Evolutionary conservation across 2,329 filamentous ascomycete genomes (phyloP).

Genomic region (Coniochaeta hoffmannii): DNA sequence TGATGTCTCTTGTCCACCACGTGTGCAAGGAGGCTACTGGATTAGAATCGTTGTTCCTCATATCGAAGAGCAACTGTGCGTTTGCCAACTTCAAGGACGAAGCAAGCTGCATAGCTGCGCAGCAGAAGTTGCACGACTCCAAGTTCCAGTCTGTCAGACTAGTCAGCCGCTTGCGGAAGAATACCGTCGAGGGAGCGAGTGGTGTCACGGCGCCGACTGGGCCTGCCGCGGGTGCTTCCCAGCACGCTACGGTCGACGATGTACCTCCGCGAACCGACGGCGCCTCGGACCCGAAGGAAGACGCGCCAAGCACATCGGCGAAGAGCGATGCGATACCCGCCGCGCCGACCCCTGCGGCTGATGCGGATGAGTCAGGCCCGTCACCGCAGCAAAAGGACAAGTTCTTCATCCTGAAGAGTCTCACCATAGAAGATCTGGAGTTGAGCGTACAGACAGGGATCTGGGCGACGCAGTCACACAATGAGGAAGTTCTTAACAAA

Average conservation of each 20-base stretch:
- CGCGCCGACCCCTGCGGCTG: not conserved
- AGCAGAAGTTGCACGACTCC: slow-evolving; percentile 83
- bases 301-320: not conserved
- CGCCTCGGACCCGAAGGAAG: slow-evolving; percentile 2
- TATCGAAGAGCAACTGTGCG: slow-evolving; percentile 94
- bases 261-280: not conserved
- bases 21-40: slow-evolving; percentile 74
- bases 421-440: slow-evolving; percentile 86
- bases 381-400: slow-evolving; percentile 48
- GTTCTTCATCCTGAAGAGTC: slow-evolving; percentile 88
- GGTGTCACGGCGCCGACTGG: slow-evolving; percentile 47
- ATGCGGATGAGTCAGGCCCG: not conserved
- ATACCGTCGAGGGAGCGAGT: slow-evolving; percentile 34
- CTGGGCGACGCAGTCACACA: slow-evolving; percentile 93
- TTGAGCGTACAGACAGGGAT: slow-evolving; percentile 79
- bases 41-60: slow-evolving; percentile 85
- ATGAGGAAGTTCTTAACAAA: slow-evolving; percentile 74
- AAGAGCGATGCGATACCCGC: not conserved
- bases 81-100: slow-evolving; percentile 94
- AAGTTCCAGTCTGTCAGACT: slow-evolving; percentile 79
- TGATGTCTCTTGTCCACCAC: slow-evolving; percentile 82
- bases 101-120: slow-evolving; percentile 63
- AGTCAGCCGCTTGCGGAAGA: slow-evolving; percentile 72
- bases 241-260: slow-evolving; percentile 8
- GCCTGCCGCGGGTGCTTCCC: slow-evolving; percentile 32